Percentiles rank a stretch among this genome's conserved stretches.
phyloP scores from a whole-genome alignment of 148 eudicot genomes.

The Beta vulgaris region DNA sequence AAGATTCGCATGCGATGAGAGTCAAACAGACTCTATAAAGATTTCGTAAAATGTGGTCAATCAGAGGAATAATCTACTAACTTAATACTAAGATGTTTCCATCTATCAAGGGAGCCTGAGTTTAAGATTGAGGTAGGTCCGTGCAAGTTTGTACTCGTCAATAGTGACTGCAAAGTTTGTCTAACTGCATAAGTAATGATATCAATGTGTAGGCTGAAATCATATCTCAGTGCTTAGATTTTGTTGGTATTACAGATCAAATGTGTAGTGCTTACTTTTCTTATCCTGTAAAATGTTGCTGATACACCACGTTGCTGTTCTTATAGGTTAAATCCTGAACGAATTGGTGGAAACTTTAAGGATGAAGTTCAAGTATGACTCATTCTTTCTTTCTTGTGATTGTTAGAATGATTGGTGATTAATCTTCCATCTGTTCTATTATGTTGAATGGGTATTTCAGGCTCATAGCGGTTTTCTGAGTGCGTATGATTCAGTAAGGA shows the following conservation, averaged over 20 bases:
- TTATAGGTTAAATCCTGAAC: conserved; percentile 85
- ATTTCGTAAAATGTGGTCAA: not conserved
- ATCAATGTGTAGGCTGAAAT: conserved; percentile 1
- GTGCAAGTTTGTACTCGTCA: not conserved
- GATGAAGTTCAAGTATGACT: conserved; percentile 82
- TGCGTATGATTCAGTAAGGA: conserved; percentile 95
- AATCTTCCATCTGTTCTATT: conserved; percentile 6
- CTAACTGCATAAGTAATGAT: not conserved
- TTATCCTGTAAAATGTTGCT: too few relatives aligned
- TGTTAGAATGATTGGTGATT: not conserved
- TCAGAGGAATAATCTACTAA: not conserved
- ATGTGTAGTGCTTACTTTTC: too few relatives aligned
- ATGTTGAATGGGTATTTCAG: conserved; percentile 36
- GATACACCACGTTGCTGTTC: conserved; percentile 11
- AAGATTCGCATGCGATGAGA: not conserved
- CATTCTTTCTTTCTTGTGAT: conserved; percentile 9
- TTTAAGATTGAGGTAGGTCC: not conserved
- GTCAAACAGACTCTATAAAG: not conserved
- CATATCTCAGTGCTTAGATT: not conserved
- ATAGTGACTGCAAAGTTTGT: too few relatives aligned
- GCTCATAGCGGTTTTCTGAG: conserved; percentile 91
- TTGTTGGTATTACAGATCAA: not conserved
- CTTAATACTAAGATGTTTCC: not conserved
- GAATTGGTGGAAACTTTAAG: conserved; percentile 93
- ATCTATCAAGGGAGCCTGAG: not conserved